Evolutionary conservation across 2,329 filamentous ascomycete species (phyloP).

Genomic region (Beauveria sp.): DNA sequence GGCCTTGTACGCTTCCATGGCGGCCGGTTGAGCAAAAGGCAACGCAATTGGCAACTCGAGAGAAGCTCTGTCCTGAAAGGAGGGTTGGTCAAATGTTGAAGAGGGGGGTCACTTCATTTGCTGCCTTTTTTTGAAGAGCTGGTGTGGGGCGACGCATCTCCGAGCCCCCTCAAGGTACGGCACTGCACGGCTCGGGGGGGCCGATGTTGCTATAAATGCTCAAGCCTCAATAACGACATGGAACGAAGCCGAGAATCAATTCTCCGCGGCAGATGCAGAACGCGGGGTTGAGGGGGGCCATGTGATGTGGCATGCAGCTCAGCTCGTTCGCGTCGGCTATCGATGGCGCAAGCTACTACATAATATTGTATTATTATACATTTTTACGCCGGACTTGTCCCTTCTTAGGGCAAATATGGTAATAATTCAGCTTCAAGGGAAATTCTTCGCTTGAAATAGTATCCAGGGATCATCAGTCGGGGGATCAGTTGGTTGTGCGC

Average conservation of each 20-base stretch:
- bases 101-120: not conserved
- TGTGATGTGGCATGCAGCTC: not conserved
- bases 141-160: constrained; percentile 2
- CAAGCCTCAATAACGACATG: not conserved
- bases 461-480: no score
- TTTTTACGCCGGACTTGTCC: no score
- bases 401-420: no score
- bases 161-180: not conserved
- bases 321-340: not conserved
- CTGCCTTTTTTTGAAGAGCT: constrained; percentile 5
- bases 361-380: no score
- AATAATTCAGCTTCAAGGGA: no score
- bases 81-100: not conserved
- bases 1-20: constrained; percentile 9
- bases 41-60: not conserved
- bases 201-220: not conserved
- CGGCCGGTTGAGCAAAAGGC: not conserved
- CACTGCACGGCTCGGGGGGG: not conserved
- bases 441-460: no score
- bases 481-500: no score
- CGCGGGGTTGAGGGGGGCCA: not conserved
- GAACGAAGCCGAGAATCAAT: not conserved
- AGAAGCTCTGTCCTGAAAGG: not conserved
- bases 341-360: not conserved
- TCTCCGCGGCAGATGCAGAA: not conserved